Conservation (phyloP, 768 basidiomycete genomes). For the Lactarius akahatsu region DNA sequence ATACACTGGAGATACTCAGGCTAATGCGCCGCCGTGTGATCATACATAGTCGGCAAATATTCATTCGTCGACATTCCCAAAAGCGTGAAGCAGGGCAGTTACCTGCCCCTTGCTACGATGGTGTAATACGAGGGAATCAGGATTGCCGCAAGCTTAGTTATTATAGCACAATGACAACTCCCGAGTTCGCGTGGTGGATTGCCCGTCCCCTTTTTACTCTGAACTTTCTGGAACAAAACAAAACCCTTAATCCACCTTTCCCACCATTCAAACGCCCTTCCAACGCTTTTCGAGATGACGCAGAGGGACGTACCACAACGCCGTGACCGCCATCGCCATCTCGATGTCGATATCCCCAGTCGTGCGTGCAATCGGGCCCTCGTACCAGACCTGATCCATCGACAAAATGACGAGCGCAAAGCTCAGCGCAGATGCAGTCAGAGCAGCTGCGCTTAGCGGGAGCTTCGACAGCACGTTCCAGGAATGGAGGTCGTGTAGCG, state of each 20-base stretch:
- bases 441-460: conserved; percentile 63
- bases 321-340: conserved; percentile 51
- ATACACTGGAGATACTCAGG: no score
- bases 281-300: conserved; percentile 38
- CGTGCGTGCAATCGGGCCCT: conserved; percentile 60
- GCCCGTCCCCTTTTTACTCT: neutral
- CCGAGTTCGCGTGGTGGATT: no score
- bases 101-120: no score
- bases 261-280: conserved; percentile 10
- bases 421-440: conserved; percentile 49
- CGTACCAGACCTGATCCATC: conserved; percentile 72
- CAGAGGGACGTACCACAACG: conserved; percentile 54
- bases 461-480: conserved; percentile 58
- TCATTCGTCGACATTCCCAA: no score
- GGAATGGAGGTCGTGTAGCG: conserved; percentile 45
- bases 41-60: no score
- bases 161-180: no score
- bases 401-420: conserved; percentile 60
- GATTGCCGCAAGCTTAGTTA: no score
- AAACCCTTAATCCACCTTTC: neutral
- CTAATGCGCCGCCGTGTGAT: no score
- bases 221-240: conserved; percentile 14
- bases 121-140: no score
- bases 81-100: no score
- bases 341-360: conserved; percentile 75